phyloP scores from a whole-genome alignment of 1,139 yeast species.

The Wickerhamomyces sp. region DNA sequence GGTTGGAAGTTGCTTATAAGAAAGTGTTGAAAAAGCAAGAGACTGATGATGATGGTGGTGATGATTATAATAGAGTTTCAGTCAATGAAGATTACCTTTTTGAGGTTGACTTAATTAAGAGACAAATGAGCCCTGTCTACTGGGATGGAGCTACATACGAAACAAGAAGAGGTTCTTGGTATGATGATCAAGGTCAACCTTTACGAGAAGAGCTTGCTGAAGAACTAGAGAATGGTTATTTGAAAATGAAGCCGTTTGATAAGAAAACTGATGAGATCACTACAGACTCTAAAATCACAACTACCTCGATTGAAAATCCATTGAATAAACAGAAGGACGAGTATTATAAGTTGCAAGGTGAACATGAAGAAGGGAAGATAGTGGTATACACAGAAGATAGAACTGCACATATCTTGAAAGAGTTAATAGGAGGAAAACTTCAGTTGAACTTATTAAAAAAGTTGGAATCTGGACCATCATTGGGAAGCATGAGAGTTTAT shows the following conservation, averaged over 20 bases:
- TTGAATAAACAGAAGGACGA: constrained; percentile 13
- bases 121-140: constrained; percentile 62
- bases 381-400: constrained; percentile 32
- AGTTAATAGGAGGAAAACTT: constrained; percentile 29
- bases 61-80: constrained; percentile 30
- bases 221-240: constrained; percentile 56
- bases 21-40: background rate
- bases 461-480: constrained; percentile 12
- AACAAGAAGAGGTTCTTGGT: constrained; percentile 86
- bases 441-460: constrained; percentile 21
- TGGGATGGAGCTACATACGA: constrained; percentile 91
- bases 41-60: constrained; percentile 6
- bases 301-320: background rate
- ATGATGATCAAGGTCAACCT: constrained; percentile 57
- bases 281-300: background rate
- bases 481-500: constrained; percentile 25
- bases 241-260: constrained; percentile 20
- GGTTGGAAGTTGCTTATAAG: constrained; percentile 50
- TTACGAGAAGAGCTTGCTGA: constrained; percentile 45
- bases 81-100: constrained; percentile 83
- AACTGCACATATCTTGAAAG: constrained; percentile 33
- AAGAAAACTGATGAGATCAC: background rate
- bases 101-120: constrained; percentile 55
- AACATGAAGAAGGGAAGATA: constrained; percentile 25
- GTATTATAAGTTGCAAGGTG: constrained; percentile 17